Base-by-base conservation (phyloP, 345 rosid genomes). In the Gossypium rotundifolium region DNA sequence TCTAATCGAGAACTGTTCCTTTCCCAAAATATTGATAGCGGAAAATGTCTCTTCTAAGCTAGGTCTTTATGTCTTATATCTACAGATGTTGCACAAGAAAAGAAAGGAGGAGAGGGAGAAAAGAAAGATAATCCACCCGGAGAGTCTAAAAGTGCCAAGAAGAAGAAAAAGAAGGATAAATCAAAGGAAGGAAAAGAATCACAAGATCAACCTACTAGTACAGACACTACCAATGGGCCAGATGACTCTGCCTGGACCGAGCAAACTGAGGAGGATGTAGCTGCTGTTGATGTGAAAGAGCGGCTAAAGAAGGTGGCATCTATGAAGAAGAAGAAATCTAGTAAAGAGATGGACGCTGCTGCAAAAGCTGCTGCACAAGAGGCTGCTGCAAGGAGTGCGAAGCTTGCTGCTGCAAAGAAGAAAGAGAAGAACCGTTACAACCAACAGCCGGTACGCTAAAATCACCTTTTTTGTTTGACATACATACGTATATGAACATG, bases 341-440 rank as follows among this genome's bases (percentile, higher is more conserved):
- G 40, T 6, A 59, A 59, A 59, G 64, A 59, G 64, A 81, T 83
- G 79, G 93, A 86, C 52, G 86, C 83, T 55, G 93, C 89, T 74
- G 91, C 91, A 6, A 79, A 75, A 81, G 91, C 91, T 65, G 93
- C 93, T 10, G 84, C 93, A 40, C 80, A 77, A 42, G 93, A 89
- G 80, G 93, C 93, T 63, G 93, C 93, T 20, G 89, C 91, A 17
- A 83, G 93, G 82, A 83, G 74, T 62, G 93, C 93, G 38, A 87
- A 51, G 84, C 89, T 89, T 22, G 93, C 93, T 9, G 89, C 93
- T 8, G 87, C 91, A 29, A 89, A 89, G 88, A 89, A 89, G 77
- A 89, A 89, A 67, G 93, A 89, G 83, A 89, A 87, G 85, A 87
- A 80, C 71, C 93, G 85, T 75, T 89, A 89, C 86, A 89, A 89